Evolutionary conservation across 257 asterid genomes (phyloP).

Genomic region (Leptodermis oblonga): DNA sequence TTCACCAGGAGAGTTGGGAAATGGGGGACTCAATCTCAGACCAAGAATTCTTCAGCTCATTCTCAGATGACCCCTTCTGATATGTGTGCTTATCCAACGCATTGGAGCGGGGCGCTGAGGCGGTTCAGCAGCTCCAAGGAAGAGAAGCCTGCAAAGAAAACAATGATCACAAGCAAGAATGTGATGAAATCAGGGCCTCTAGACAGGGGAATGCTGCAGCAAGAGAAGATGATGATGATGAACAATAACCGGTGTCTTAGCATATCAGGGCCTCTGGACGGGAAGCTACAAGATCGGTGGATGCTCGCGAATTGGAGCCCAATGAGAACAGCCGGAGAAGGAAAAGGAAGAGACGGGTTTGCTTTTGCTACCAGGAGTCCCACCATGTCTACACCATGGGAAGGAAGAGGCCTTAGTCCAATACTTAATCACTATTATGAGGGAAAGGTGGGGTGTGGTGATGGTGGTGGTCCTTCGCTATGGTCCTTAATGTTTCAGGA

Average conservation of each 20-base stretch:
- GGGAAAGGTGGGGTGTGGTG: conserved; percentile 30
- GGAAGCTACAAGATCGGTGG: conserved; percentile 15
- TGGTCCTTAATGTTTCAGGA: conserved; percentile 93
- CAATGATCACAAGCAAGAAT: conserved; percentile 20
- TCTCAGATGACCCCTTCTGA: conserved; percentile 14
- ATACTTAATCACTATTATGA: conserved; percentile 30
- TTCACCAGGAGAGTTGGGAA: conserved; percentile 42
- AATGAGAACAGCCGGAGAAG: conserved; percentile 13
- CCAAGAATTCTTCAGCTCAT: conserved; percentile 26
- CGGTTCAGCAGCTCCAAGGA: conserved; percentile 26
- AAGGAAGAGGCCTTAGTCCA: conserved; percentile 51
- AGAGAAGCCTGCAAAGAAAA: conserved; percentile 14
- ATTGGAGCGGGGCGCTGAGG: conserved; percentile 41
- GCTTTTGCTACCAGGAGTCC: conserved; percentile 20
- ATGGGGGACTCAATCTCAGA: conserved; percentile 25
- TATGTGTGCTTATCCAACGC: conserved; percentile 31
- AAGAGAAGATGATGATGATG: conserved; percentile 26
- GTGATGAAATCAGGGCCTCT: conserved; percentile 58
- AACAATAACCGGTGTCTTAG: conserved; percentile 38
- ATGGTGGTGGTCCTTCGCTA: conserved; percentile 46
- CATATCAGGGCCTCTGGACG: conserved; percentile 49
- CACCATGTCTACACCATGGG: conserved; percentile 20
- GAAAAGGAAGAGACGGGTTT: conserved; percentile 18
- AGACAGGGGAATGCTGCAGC: conserved; percentile 20
- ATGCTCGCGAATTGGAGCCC: conserved; percentile 22